phyloP scores from a whole-genome alignment of 169 alveolate genomes.

The Plasmodium malariae region DNA sequence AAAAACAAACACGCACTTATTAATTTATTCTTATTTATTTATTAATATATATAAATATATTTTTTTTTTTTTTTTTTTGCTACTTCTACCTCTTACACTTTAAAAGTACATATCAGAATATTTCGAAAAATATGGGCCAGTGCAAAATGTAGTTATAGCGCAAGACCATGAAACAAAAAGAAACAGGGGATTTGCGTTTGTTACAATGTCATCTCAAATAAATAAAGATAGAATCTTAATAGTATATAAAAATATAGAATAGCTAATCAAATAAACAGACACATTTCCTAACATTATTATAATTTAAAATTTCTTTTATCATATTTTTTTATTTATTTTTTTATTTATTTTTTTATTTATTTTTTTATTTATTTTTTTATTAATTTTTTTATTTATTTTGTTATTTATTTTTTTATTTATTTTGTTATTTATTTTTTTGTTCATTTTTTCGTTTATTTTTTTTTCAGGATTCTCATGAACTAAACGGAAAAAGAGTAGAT shows the following conservation, averaged over 20 bases:
- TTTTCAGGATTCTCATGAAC: slow-evolving; percentile 52
- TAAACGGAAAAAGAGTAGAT: slow-evolving; percentile 67
- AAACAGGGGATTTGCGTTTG: slow-evolving; percentile 74
- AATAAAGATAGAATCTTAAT: slow-evolving; percentile 51
- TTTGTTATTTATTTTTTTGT: neutral
- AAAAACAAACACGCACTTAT: too few relatives aligned
- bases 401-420: neutral
- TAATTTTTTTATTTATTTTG: too few relatives aligned
- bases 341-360: too few relatives aligned
- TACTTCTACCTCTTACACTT: neutral
- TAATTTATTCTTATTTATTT: too few relatives aligned
- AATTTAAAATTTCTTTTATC: too few relatives aligned
- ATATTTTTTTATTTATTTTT: too few relatives aligned
- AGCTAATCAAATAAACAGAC: neutral
- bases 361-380: too few relatives aligned
- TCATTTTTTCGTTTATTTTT: neutral
- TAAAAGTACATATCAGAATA: slow-evolving; percentile 41
- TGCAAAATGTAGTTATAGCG: slow-evolving; percentile 61
- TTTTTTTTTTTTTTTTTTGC: slow-evolving; percentile 23
- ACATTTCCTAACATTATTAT: too few relatives aligned
- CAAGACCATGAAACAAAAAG: slow-evolving; percentile 75
- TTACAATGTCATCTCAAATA: slow-evolving; percentile 70
- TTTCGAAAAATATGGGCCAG: slow-evolving; percentile 73
- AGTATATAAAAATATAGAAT: slow-evolving; percentile 30
- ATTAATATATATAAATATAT: neutral